Evolutionary conservation across 768 basidiomycete species (phyloP).

Genomic region (Hygrophoropsis aurantiaca): DNA sequence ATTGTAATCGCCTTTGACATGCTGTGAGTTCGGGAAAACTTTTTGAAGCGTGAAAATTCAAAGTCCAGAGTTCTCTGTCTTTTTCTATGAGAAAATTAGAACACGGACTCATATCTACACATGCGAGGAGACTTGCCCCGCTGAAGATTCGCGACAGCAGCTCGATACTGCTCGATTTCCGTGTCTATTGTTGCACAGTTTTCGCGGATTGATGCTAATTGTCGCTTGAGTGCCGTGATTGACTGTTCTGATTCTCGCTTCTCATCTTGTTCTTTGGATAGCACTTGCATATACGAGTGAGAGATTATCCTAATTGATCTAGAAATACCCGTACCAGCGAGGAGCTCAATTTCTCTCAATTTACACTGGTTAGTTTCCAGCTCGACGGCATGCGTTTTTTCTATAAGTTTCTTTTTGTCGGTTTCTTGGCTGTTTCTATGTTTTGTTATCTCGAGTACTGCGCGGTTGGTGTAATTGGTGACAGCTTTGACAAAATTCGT

Average conservation of each 20-base stretch:
- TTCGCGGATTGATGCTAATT: slow-evolving; percentile 63
- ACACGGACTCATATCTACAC: neutral
- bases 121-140: slow-evolving; percentile 48
- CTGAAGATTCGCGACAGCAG: slow-evolving; percentile 56
- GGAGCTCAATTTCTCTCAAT: slow-evolving; percentile 73
- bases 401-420: slow-evolving; percentile 61
- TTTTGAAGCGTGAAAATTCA: slow-evolving; percentile 52
- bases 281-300: slow-evolving; percentile 38
- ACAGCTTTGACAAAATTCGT: slow-evolving; percentile 74
- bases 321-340: slow-evolving; percentile 55
- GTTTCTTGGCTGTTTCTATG: slow-evolving; percentile 59
- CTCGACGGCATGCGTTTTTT: slow-evolving; percentile 64
- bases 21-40: slow-evolving; percentile 54
- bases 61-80: slow-evolving; percentile 57
- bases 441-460: slow-evolving; percentile 67
- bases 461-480: slow-evolving; percentile 68
- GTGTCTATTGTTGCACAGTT: slow-evolving; percentile 55
- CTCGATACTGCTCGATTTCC: slow-evolving; percentile 74
- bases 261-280: slow-evolving; percentile 73
- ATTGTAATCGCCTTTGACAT: slow-evolving; percentile 58
- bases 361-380: slow-evolving; percentile 75
- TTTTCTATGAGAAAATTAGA: slow-evolving; percentile 48
- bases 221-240: slow-evolving; percentile 60
- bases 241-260: slow-evolving; percentile 66
- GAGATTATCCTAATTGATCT: neutral